Percentiles rank a stretch among this genome's conserved stretches.
These are phyloP conservation scores for Trichoderma virens DNA, from an alignment of 495 filamentous ascomycete species.

Conservation along the genomic window DNA sequence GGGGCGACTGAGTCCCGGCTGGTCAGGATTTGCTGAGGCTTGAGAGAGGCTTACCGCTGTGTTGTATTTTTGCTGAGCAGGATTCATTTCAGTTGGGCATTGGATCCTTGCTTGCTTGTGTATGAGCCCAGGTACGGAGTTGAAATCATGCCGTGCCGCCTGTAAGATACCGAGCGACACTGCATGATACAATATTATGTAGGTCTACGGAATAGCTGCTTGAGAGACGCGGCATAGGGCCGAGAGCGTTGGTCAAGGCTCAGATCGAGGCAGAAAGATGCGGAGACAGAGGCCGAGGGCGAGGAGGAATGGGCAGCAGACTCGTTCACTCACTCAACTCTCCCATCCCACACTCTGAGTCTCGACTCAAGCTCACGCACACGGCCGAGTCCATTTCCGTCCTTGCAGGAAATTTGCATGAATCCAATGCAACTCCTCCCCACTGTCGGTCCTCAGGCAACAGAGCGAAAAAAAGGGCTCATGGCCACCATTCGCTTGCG, in stretches of 20 bases:
- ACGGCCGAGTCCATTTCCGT: not conserved
- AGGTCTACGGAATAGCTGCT: not conserved
- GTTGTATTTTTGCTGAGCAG: too few species aligned
- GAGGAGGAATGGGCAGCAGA: not conserved
- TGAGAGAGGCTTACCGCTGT: not conserved
- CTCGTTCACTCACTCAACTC: not conserved
- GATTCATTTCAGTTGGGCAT: too few species aligned
- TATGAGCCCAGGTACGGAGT: not conserved
- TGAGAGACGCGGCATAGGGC: too few species aligned
- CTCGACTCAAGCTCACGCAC: not conserved
- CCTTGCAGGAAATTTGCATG: not conserved
- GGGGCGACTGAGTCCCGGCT: not conserved
- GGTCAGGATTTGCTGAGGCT: not conserved
- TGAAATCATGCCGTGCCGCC: not conserved
- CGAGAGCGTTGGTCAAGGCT: too few species aligned
- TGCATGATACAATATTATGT: not conserved
- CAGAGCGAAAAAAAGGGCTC: not conserved
- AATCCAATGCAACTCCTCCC: not conserved
- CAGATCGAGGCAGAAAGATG: not conserved
- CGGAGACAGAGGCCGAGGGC: not conserved
- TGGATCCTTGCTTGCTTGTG: not conserved
- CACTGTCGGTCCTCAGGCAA: not conserved
- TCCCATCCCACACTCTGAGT: not conserved
- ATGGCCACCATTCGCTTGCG: not conserved
- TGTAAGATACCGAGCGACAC: not conserved